phyloP scores from a whole-genome alignment of 2,329 filamentous ascomycete genomes.

The Alternaria gansuensis region DNA sequence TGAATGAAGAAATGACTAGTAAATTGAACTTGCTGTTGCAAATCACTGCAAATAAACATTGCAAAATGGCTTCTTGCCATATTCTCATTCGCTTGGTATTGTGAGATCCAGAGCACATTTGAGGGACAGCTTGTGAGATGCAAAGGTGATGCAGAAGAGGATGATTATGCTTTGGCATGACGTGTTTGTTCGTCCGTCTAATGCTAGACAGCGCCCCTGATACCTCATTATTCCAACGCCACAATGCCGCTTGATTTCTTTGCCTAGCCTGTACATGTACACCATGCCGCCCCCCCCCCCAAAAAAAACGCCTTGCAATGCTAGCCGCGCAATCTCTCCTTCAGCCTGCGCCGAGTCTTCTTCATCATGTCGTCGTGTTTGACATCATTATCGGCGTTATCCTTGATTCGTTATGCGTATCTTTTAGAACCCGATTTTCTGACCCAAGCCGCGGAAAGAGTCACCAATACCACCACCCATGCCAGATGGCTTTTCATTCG shows the following conservation, averaged over 20 bases:
- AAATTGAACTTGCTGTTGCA: neutral
- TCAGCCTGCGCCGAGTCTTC: no score
- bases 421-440: constrained; percentile 44
- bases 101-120: neutral
- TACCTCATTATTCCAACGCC: constrained; percentile 9
- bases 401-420: neutral
- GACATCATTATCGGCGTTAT: neutral
- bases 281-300: constrained; percentile 2
- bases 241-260: constrained; percentile 14
- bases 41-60: neutral
- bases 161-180: neutral
- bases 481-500: constrained; percentile 23
- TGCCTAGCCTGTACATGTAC: constrained; percentile 3
- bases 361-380: neutral
- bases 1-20: constrained; percentile 5
- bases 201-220: neutral
- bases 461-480: constrained; percentile 38
- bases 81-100: no score
- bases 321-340: constrained; percentile 7
- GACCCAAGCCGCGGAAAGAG: constrained; percentile 41
- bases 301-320: constrained; percentile 24
- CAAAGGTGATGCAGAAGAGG: neutral
- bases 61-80: no score
- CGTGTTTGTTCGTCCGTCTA: neutral
- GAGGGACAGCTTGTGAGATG: neutral